Evolutionary conservation across 1,139 yeast species (phyloP).

Genomic region (Saccharomycopsis phalli): DNA sequence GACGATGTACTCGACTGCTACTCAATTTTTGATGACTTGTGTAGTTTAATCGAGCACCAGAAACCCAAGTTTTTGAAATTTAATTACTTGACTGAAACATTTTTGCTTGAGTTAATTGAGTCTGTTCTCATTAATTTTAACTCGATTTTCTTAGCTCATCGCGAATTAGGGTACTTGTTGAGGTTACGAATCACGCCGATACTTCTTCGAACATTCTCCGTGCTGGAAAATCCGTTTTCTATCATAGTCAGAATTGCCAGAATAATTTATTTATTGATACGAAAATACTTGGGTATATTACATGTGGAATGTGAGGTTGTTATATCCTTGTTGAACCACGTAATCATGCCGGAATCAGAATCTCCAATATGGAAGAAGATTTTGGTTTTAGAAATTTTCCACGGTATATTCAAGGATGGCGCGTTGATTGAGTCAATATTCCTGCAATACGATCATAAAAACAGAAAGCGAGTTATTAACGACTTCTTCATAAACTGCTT

Average conservation of each 20-base stretch:
- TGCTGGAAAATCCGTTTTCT: constrained; percentile 49
- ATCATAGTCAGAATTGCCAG: constrained; percentile 67
- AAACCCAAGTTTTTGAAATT: constrained; percentile 45
- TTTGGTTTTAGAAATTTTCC: constrained; percentile 63
- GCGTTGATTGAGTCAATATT: constrained; percentile 44
- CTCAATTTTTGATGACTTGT: constrained; percentile 60
- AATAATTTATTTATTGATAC: constrained; percentile 50
- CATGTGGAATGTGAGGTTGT: constrained; percentile 77
- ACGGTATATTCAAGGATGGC: constrained; percentile 49
- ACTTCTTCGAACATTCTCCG: constrained; percentile 56
- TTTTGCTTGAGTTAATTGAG: constrained; percentile 50
- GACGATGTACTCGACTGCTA: constrained; percentile 61
- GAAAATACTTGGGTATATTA: constrained; percentile 50
- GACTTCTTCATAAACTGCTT: constrained; percentile 47
- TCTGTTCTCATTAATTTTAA: constrained; percentile 41
- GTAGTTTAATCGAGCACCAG: constrained; percentile 55
- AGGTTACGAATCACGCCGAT: constrained; percentile 68
- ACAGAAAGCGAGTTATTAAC: constrained; percentile 52
- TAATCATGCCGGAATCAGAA: constrained; percentile 41
- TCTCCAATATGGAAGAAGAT: constrained; percentile 62
- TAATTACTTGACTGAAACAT: constrained; percentile 50
- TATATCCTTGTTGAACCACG: constrained; percentile 62
- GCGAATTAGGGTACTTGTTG: constrained; percentile 56
- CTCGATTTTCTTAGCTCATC: constrained; percentile 44
- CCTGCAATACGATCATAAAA: constrained; percentile 51